These are phyloP conservation scores for Fusarium odoratissimum DNA, from an alignment of 2,329 filamentous ascomycete species.

Conservation along the genomic window DNA sequence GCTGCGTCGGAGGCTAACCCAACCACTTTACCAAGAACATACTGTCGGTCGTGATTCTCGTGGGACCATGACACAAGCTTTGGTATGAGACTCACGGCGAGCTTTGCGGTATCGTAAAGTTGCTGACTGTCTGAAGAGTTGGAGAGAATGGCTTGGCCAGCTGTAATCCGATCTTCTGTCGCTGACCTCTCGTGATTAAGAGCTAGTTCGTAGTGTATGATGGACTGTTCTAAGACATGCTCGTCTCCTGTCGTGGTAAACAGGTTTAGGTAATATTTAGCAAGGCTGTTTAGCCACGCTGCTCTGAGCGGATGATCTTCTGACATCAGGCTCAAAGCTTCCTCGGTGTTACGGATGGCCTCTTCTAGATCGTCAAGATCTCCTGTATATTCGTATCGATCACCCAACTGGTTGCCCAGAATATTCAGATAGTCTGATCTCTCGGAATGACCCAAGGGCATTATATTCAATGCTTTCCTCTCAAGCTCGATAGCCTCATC, in stretches of 20 bases:
- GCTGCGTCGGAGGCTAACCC: neutral
- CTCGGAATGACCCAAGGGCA: neutral
- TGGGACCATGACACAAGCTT: neutral
- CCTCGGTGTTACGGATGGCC: neutral
- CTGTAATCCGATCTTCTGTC: neutral
- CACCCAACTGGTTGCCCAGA: neutral
- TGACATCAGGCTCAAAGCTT: neutral
- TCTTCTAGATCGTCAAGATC: neutral
- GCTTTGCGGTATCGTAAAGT: neutral
- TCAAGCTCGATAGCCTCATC: neutral
- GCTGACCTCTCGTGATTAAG: neutral
- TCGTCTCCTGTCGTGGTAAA: neutral
- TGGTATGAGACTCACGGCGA: neutral
- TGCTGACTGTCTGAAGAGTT: neutral
- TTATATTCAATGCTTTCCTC: neutral
- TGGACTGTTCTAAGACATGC: neutral
- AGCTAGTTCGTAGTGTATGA: neutral
- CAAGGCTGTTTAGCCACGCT: neutral
- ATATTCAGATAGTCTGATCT: neutral
- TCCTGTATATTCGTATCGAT: neutral
- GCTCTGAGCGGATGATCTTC: neutral
- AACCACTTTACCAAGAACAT: neutral
- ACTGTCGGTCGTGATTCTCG: neutral
- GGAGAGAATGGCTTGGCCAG: neutral
- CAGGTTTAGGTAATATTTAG: neutral